Base-by-base conservation (phyloP, 1,284 basidiomycete genomes). In the Cutaneotrichosporon daszewskae region DNA sequence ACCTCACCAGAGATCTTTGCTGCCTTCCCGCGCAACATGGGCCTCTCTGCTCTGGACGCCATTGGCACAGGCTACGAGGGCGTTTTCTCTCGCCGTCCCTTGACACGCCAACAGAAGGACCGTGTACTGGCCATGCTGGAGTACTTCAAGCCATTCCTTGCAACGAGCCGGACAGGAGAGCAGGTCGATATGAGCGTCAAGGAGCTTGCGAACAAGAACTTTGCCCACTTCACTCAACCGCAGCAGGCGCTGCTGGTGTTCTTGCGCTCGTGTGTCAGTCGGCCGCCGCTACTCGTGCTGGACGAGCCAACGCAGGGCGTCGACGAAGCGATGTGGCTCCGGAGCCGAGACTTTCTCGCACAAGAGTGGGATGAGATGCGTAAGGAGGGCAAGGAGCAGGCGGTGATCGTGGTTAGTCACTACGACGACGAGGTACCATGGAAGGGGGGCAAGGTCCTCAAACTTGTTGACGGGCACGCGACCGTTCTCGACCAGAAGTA, bases 261-360 rank as follows among this genome's bases (percentile, higher is more conserved):
- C 37, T 81, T 92, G 75, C 79, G 91, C 11, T 87, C 90, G 14
- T 72, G 94, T 23, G 87, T 91, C 0, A 35, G 74, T 66, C 29
- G 79, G 10, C 71, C 86, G 2, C 77, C 76, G 32, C 59, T 96
- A 27, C 74, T 95, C 10, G 74, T 95, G 11, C 72, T 95, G 27
- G 91, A 96, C 60, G 91, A 96, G 64, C 85, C 84, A 11, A 89
- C 87, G 78, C 81, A 85, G 23, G 90, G 89, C 23, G 90, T 95
- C 85, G 84, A 87, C 58, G 81, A 81, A 43, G 70, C 67, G 9
- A 86, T 87, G 78, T 79, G 91, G 36, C 69, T 66, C 12, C 77
- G 76, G 32, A 84, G 82, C 33, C 74, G 78, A 49, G 57, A 54
- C 32, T 85, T 87, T 58, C 63, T 96, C 25, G 66, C 73, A 26